Base-by-base conservation (phyloP, 2,329 filamentous ascomycete genomes). In the Xylariomycetidae sp. region DNA sequence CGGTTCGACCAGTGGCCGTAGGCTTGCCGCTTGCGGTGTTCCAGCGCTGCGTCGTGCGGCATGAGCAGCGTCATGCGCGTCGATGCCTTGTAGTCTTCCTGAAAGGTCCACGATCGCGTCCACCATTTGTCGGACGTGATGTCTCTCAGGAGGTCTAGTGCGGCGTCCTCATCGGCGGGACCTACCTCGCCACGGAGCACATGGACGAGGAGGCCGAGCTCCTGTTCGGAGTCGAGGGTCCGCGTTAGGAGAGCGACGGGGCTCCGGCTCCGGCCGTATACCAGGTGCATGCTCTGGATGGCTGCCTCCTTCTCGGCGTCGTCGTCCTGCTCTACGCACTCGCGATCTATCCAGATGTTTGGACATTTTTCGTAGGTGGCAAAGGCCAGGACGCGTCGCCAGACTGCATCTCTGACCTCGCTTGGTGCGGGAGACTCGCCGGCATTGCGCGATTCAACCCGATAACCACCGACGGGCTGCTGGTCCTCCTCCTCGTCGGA, bases 241-340 rank as follows among this genome's bases (percentile, higher is more conserved):
- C 43, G 44, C 26, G 50, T 51, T 18, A 55, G 48, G 23, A 55
- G 49, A 29, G 51, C 51, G 16, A 55, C 36, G 16, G 51, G 49
- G 19, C 30, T 36, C 31, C 34, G 30, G 37, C 49, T 51, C 30
- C 51, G 41, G 29, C 39, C 45, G 35, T 55, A 55, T 31, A 55
- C 51, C 20, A 54, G 30, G 35, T 55, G 51, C 51, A 55, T 55
- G 29, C 48, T 54, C 31, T 55, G 51, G 22, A 55, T 53, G 19
- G 50, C 51, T 8, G 40, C 39, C 27, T 50, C 46, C 32, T 54
- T 45, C 30, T 49, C 48, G 11, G 39, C 42, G 30, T 39, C 31
- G 18, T 55, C 37, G 1, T 47, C 39, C 33, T 53, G 51, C 25
- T 55, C 45, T 27, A 55, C 37, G 23, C 51, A 55, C 33, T 55